These are phyloP conservation scores for Stephania yunnanensis DNA, from an alignment of 164 flowering plant species.

Conservation along the genomic window DNA sequence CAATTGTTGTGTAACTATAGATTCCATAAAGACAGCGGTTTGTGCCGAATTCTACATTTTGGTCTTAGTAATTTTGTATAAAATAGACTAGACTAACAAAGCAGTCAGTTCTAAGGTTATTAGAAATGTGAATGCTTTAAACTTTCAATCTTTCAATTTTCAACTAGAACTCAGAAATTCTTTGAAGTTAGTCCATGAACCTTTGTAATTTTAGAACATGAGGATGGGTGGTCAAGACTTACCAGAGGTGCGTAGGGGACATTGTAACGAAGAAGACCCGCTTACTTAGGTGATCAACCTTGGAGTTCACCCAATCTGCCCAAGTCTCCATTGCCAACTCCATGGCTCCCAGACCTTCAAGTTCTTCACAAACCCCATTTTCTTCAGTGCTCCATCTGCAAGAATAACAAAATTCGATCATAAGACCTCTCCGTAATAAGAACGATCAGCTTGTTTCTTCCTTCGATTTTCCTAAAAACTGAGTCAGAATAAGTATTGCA, in stretches of 20 bases:
- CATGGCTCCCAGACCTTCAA: constrained; percentile 75
- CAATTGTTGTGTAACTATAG: too few species aligned
- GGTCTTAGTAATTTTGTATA: background rate
- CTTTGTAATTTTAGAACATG: background rate
- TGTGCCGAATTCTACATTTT: background rate
- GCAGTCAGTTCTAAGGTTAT: background rate
- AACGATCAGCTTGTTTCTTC: background rate
- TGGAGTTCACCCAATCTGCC: constrained; percentile 79
- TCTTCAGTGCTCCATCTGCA: constrained; percentile 74
- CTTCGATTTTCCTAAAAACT: background rate
- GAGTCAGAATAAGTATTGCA: constrained; percentile 6
- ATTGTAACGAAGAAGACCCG: constrained; percentile 81
- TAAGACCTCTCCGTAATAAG: background rate
- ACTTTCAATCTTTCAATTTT: background rate
- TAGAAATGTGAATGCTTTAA: background rate
- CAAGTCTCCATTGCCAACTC: constrained; percentile 82
- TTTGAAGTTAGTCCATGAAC: background rate
- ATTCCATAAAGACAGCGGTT: background rate
- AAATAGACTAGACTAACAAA: background rate
- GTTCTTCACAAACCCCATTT: constrained; percentile 68
- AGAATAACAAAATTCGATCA: constrained; percentile 8
- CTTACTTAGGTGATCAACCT: constrained; percentile 49
- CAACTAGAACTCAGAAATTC: background rate
- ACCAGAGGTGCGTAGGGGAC: constrained; percentile 96
- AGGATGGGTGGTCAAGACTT: constrained; percentile 12